Conservation (phyloP, 164 flowering plant species). For the Tetracentron sinense region DNA sequence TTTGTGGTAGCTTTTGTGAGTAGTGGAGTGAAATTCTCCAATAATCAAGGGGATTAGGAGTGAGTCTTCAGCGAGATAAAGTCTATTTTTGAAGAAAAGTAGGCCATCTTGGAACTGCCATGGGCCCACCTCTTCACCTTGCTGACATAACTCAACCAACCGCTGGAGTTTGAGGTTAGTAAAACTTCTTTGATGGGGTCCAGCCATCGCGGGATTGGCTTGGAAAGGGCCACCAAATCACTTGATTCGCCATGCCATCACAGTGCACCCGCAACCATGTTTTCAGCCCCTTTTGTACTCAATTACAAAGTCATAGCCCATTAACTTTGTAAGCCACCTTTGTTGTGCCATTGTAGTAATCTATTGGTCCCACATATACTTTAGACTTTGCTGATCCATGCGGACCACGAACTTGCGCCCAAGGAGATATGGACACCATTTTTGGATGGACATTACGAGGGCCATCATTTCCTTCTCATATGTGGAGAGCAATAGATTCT, state of each 20-base stretch:
- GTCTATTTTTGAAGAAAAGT: neutral
- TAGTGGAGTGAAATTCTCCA: neutral
- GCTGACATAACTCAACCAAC: neutral
- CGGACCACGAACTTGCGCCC: neutral
- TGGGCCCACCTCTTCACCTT: conserved; percentile 4
- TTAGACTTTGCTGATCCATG: conserved; percentile 5
- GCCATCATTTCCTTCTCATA: conserved; percentile 13
- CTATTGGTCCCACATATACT: neutral
- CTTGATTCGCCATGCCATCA: neutral
- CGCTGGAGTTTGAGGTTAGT: neutral
- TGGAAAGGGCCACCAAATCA: neutral
- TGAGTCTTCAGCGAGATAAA: neutral
- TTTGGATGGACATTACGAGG: neutral
- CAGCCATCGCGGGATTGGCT: neutral
- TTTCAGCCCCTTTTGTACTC: conserved; percentile 2
- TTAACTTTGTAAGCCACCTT: conserved; percentile 3
- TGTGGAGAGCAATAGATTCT: neutral
- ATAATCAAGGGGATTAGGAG: neutral
- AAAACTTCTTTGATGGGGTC: neutral
- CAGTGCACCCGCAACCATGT: conserved; percentile 4
- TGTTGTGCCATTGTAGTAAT: neutral
- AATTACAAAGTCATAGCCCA: conserved; percentile 3
- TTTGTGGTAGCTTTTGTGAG: conserved; percentile 9
- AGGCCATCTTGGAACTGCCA: conserved; percentile 1
- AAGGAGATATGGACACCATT: conserved; percentile 11